Base-by-base conservation (phyloP, 495 filamentous ascomycete species). In the Schizothecium vesticola region DNA sequence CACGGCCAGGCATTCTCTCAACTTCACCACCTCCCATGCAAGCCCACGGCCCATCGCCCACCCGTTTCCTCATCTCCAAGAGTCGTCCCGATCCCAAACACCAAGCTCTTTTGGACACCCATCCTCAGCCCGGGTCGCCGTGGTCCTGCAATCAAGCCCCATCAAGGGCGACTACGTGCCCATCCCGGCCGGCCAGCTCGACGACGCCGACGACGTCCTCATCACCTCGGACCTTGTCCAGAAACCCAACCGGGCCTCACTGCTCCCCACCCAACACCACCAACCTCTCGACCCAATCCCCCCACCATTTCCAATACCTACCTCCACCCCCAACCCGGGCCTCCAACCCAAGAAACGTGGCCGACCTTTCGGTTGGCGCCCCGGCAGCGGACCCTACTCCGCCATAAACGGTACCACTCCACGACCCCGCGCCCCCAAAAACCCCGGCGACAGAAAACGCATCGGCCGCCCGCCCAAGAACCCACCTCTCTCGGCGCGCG, bases 311-410 rank as follows among this genome's bases (percentile, higher is more conserved):
- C 33, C 62, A 33, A 55, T 61, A 24, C 60, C 29, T 0, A 31
- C 25, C 60, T 5, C 28, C 28, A 61, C 55, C 51, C 63, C 22
- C 63, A 33, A 5, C 43, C 43, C 25, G 13, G 36, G 56, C 36
- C 56, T 51, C 36, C 70, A 70, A 36, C 65, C 67, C 11, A 77
- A 74, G 55, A 77, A 76, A 36, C 75, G 76, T 24, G 76, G 76
- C 26, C 66, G 76, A 2, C 73, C 76, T 3, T 10, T 71, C n/a
- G 75, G 75, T 19, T 78, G 76, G 76, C 70, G 59, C 22, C 59
- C 36, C 6, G 75, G 75, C 7, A 67, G 57, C 61, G 73, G 71
- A 11, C 56, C 71, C 1, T 75, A 75, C 58, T 56, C 63, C 13
- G 33, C 64, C 1, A 33, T 69, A n/a, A 64, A 33, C 12, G 24